Conservation (phyloP, 2,329 filamentous ascomycete genomes). For the Lasiodiplodia sp. region DNA sequence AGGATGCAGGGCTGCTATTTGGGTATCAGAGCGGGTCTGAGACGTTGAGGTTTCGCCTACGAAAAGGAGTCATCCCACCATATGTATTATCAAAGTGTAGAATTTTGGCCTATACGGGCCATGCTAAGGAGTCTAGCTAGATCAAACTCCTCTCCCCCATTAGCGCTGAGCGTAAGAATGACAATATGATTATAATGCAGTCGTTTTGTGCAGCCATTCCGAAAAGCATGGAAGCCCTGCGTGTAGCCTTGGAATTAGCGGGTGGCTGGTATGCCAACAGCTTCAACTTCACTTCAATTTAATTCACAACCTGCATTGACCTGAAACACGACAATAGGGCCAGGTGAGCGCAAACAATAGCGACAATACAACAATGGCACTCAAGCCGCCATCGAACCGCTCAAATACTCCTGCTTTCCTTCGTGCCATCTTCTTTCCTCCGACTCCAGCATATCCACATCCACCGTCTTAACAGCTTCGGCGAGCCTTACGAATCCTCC, state of each 20-base stretch:
- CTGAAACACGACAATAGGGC: not conserved
- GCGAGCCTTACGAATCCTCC: not conserved
- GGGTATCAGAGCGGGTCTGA: constrained; percentile 79
- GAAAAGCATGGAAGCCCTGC: not conserved
- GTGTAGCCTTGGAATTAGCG: not conserved
- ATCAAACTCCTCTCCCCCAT: not conserved
- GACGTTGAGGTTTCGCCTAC: not conserved
- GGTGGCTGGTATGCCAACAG: not conserved
- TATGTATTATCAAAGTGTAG: not conserved
- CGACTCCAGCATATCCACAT: not conserved
- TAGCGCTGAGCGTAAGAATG: not conserved
- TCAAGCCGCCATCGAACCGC: not conserved
- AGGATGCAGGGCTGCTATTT: constrained; percentile 93
- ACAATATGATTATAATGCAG: not conserved
- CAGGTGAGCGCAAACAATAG: not conserved
- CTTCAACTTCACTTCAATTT: not conserved
- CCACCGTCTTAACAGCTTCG: not conserved
- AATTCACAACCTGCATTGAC: not conserved
- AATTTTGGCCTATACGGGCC: not conserved
- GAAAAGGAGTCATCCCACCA: not conserved
- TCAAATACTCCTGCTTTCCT: not conserved
- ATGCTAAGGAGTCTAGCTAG: not conserved
- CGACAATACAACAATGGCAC: not conserved
- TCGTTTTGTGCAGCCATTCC: not conserved
- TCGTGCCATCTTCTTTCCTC: not conserved